A percentile compares a stretch with the other conserved stretches of the same genome.
phyloP scores from a whole-genome alignment of 2,329 filamentous ascomycete genomes.

The Calonectria pseudoturangicola region DNA sequence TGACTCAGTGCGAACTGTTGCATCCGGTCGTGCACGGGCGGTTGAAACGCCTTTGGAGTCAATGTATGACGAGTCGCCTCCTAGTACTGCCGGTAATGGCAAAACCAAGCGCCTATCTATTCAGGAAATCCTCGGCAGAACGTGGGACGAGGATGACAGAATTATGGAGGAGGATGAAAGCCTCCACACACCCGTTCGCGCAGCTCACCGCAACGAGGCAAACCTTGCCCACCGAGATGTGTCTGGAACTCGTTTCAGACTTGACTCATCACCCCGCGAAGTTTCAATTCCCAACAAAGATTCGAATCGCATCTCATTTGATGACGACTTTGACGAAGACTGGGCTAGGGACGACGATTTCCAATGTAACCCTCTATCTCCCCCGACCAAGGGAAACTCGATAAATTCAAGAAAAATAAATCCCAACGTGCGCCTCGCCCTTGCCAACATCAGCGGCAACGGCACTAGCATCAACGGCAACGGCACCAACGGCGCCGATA shows the following conservation, averaged over 20 bases:
- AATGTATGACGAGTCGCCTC: constrained; percentile 87
- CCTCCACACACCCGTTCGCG: constrained; percentile 70
- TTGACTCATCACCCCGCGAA: constrained; percentile 57
- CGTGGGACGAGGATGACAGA: constrained; percentile 72
- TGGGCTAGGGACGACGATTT: constrained; percentile 75
- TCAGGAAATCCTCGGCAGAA: constrained; percentile 74
- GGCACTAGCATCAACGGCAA: constrained; percentile 70
- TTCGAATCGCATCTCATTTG: constrained; percentile 72
- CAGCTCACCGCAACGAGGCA: constrained; percentile 56
- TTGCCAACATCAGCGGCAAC: constrained; percentile 72
- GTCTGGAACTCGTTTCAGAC: constrained; percentile 55
- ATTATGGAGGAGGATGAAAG: constrained; percentile 80
- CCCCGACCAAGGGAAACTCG: constrained; percentile 70
- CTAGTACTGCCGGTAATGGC: constrained; percentile 71
- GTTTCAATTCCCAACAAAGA: constrained; percentile 62
- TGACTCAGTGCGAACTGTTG: constrained; percentile 84
- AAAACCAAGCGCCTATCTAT: constrained; percentile 75
- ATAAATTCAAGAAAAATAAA: constrained; percentile 72
- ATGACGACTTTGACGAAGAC: constrained; percentile 78
- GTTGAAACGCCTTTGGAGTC: constrained; percentile 84
- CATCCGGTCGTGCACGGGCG: constrained; percentile 79
- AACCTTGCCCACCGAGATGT: constrained; percentile 38
- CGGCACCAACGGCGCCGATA: constrained; percentile 54
- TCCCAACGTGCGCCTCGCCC: constrained; percentile 72
- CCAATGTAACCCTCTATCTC: constrained; percentile 74